Evolutionary conservation across 768 basidiomycete genomes (phyloP).

Genomic region (Neoboletus magnificus): DNA sequence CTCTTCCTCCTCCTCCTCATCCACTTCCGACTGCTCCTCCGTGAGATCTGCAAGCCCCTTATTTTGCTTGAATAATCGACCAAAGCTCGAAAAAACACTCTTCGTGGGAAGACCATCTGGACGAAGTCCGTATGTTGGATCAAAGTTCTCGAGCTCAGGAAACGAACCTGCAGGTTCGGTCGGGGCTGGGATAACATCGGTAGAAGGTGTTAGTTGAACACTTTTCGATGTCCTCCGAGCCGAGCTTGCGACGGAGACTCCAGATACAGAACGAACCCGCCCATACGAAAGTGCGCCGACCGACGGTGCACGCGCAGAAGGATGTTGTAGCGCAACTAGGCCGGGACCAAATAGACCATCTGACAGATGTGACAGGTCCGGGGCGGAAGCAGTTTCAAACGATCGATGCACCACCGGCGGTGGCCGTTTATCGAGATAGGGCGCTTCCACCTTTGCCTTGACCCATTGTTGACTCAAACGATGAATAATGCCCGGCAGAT

Average conservation of each 20-base stretch:
- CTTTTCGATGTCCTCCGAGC: constrained; percentile 25
- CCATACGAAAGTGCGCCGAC: constrained; percentile 13
- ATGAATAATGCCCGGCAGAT: constrained; percentile 95
- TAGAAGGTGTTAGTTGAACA: constrained; percentile 17
- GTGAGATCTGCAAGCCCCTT: constrained; percentile 78
- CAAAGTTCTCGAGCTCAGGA: constrained; percentile 75
- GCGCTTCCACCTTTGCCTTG: constrained; percentile 89
- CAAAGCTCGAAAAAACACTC: constrained; percentile 76
- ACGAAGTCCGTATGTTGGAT: constrained; percentile 93
- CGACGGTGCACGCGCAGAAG: constrained; percentile 26
- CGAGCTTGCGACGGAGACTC: constrained; percentile 37
- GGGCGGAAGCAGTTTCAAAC: constrained; percentile 41
- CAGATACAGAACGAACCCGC: constrained; percentile 41
- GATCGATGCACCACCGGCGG: constrained; percentile 32
- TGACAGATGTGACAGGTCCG: constrained; percentile 34
- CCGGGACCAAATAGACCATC: constrained; percentile 13
- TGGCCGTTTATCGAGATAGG: constrained; percentile 64
- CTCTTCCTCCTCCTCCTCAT: constrained; percentile 34
- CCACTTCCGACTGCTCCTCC: constrained; percentile 52
- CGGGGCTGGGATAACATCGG: constrained; percentile 18
- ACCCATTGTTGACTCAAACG: constrained; percentile 95
- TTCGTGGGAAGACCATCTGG: constrained; percentile 88
- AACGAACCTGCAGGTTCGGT: constrained; percentile 29
- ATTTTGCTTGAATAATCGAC: constrained; percentile 63
- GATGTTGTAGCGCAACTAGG: constrained; percentile 18